Conservation (phyloP, 352 stramenopile species). For the Blastocystis sp. region DNA sequence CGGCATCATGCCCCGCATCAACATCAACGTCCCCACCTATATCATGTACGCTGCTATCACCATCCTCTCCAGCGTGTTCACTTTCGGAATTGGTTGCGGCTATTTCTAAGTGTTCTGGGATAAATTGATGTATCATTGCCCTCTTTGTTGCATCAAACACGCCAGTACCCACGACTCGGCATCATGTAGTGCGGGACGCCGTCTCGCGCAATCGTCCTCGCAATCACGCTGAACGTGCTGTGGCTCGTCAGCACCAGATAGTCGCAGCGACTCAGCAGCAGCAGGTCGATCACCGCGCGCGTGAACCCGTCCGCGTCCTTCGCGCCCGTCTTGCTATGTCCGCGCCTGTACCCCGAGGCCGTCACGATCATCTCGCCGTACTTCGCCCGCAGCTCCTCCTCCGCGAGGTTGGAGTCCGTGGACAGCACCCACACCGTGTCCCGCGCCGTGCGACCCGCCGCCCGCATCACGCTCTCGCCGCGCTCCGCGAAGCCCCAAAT, state of each 20-base stretch:
- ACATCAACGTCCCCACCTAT: constrained; percentile 11
- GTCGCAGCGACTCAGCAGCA: constrained; percentile 7
- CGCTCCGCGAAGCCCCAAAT: constrained; percentile 4
- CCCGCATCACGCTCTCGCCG: neutral
- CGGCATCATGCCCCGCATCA: constrained; percentile 10
- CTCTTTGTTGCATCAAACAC: constrained; percentile 8
- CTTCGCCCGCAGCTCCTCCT: constrained; percentile 12
- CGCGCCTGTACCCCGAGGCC: neutral
- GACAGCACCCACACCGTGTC: constrained; percentile 36
- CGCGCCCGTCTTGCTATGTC: constrained; percentile 35
- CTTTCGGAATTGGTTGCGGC: constrained; percentile 33
- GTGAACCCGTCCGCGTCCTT: constrained; percentile 36
- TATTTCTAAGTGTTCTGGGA: constrained; percentile 26
- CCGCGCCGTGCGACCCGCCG: neutral
- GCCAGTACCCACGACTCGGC: constrained; percentile 13
- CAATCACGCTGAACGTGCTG: constrained; percentile 47
- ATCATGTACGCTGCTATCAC: constrained; percentile 6
- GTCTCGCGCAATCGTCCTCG: neutral
- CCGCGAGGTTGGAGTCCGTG: constrained; percentile 24
- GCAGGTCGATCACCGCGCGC: constrained; percentile 38
- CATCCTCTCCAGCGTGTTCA: constrained; percentile 30
- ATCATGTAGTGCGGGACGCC: neutral
- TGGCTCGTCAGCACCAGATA: constrained; percentile 34
- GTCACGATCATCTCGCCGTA: constrained; percentile 51
- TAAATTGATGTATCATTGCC: neutral